Evolutionary conservation across 352 stramenopile species (phyloP).

Genomic region (Phytophthora citrophthora): DNA sequence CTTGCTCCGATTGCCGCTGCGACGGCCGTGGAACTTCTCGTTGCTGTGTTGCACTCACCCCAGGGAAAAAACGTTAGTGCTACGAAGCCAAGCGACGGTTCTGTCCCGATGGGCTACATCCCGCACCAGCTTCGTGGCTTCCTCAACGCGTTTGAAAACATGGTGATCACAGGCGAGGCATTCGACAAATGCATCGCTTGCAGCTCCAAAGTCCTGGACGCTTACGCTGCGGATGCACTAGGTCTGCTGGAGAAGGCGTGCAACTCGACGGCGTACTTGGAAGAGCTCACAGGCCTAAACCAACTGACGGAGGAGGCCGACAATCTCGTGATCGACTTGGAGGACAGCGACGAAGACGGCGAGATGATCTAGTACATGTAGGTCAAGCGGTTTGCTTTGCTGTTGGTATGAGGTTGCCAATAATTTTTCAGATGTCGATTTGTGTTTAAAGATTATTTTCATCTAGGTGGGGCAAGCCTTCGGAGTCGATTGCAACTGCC

Average conservation of each 20-base stretch:
- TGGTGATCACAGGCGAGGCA: conserved; percentile 86
- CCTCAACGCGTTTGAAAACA: conserved; percentile 90
- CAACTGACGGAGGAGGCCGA: conserved; percentile 67
- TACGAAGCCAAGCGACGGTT: conserved; percentile 56
- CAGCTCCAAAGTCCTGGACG: conserved; percentile 87
- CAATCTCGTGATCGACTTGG: conserved; percentile 64
- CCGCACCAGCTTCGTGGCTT: conserved; percentile 97
- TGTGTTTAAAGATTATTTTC: no score
- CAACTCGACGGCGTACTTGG: conserved; percentile 74
- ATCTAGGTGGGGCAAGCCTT: no score
- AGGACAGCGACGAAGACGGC: conserved; percentile 72
- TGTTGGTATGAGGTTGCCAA: no score
- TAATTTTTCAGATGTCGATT: no score
- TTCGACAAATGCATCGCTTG: conserved; percentile 98
- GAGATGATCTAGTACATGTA: conserved; percentile 46
- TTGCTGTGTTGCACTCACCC: conserved; percentile 95
- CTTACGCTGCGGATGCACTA: conserved; percentile 68
- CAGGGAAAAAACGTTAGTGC: conserved; percentile 74
- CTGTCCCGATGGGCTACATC: conserved; percentile 80
- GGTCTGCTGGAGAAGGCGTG: conserved; percentile 67
- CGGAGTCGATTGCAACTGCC: neutral
- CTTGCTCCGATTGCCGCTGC: conserved; percentile 92
- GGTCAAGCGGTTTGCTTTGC: no score
- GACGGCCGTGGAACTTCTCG: conserved; percentile 96
- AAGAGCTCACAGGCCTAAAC: conserved; percentile 81